These are phyloP conservation scores for Candida easanensis DNA, from an alignment of 805 yeast genomes.

Conservation along the genomic window DNA sequence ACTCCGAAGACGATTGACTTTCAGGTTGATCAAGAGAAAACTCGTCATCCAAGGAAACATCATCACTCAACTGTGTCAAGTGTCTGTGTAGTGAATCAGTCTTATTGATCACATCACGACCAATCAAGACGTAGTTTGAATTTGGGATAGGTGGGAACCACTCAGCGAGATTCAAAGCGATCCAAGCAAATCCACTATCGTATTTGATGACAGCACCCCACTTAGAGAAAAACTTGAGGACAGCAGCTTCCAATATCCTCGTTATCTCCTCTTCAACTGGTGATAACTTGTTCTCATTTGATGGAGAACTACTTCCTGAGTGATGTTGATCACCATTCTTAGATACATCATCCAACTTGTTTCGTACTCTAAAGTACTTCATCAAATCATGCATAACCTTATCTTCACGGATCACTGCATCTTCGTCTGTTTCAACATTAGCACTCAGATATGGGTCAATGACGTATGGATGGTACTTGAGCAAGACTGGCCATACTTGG, in stretches of 20 bases:
- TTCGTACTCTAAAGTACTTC: slow-evolving; percentile 52
- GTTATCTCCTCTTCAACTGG: slow-evolving; percentile 51
- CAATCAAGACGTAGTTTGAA: slow-evolving; percentile 25
- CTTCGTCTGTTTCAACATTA: slow-evolving; percentile 34
- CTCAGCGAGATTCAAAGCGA: slow-evolving; percentile 83
- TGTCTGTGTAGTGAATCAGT: slow-evolving; percentile 19
- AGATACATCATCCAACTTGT: slow-evolving; percentile 6
- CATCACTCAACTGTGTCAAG: slow-evolving; percentile 19
- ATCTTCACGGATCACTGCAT: slow-evolving; percentile 26
- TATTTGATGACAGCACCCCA: slow-evolving; percentile 80
- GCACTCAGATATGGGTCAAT: slow-evolving; percentile 66
- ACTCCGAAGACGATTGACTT: slow-evolving; percentile 17
- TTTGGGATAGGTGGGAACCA: slow-evolving; percentile 63
- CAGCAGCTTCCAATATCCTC: slow-evolving; percentile 54
- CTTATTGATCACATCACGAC: slow-evolving; percentile 23
- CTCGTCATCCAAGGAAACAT: slow-evolving; percentile 12
- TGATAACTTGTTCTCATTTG: slow-evolving; percentile 20
- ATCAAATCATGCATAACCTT: slow-evolving; percentile 54
- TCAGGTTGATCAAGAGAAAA: slow-evolving; percentile 28
- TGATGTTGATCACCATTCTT: slow-evolving; percentile 3
- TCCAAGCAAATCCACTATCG: slow-evolving; percentile 83
- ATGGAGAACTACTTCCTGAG: slow-evolving; percentile 14
- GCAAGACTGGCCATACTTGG: slow-evolving; percentile 78
- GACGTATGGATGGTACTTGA: slow-evolving; percentile 84
- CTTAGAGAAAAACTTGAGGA: slow-evolving; percentile 61